Evolutionary conservation across 768 basidiomycete genomes (phyloP).

Genomic region (Mycena indigotica): DNA sequence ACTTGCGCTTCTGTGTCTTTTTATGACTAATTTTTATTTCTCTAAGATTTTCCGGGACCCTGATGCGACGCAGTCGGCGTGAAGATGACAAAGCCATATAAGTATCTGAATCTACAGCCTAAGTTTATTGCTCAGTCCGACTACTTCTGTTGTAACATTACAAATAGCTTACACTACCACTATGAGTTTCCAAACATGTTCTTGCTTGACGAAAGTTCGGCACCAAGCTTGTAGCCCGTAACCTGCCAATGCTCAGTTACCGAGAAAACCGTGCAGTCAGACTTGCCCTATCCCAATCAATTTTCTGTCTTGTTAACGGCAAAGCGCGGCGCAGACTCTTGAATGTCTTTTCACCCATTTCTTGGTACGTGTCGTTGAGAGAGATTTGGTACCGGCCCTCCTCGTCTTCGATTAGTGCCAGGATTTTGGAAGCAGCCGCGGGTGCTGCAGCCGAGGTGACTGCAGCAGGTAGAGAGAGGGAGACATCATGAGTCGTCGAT

Average conservation of each 20-base stretch:
- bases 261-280: not conserved
- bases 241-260: constrained; percentile 16
- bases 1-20: constrained; percentile 3
- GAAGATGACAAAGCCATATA: too few relatives aligned
- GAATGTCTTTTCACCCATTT: constrained; percentile 93
- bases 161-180: constrained; percentile 1
- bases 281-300: constrained; percentile 92
- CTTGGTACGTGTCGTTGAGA: constrained; percentile 80
- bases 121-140: constrained; percentile 1
- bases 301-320: constrained; percentile 88
- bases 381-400: constrained; percentile 79
- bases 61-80: constrained; percentile 31
- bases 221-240: constrained; percentile 46
- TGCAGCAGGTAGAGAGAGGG: constrained; percentile 63
- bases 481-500: constrained; percentile 67
- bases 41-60: constrained; percentile 50
- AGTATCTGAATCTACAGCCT: not conserved
- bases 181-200: constrained; percentile 28
- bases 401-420: constrained; percentile 81
- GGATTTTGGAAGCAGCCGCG: constrained; percentile 62
- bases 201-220: constrained; percentile 45
- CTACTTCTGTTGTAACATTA: not conserved
- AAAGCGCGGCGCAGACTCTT: constrained; percentile 87
- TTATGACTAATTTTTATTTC: not conserved
- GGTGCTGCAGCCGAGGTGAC: constrained; percentile 50